Evolutionary conservation across 208 protist genomes (phyloP), one percentile per base, ranked within the genome.

Genomic region (Trypanosoma scelopori): DNA sequence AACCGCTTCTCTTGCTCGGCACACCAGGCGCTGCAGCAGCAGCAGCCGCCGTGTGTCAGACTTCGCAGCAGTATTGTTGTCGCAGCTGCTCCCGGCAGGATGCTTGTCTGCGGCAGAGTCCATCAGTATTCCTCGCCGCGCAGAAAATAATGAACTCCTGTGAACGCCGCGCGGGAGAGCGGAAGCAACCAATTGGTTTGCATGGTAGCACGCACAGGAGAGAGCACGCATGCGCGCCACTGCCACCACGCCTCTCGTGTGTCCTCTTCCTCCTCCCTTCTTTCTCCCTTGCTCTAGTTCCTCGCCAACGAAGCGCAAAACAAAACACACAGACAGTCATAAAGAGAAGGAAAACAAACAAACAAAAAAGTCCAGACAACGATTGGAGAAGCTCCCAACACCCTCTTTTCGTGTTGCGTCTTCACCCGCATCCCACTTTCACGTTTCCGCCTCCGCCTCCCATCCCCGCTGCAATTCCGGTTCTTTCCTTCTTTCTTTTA

Each of bases 1-100:
- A 32, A 73, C 49, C 15, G 51, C 27, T n/a, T 66, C 67, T 32
- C 55, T 66, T 48, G 59, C 67, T 28, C 67, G 58, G 49, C 59
- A 62, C 9, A 55, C 22, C 30, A 73, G 53, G 18, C 43, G 39
- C 15, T 46, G 59, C 46, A 73, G 59, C 7, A 65, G 59, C 46
- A 73, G 59, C 7, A 65, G 35, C 13, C 32, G 59, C 18, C 30
- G 1, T 12, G n/a, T 55, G 16, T 71, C 49, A 11, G 15, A 3
- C 18, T 39, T 22, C 42, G 2, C 20, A 32, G 28, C 11, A 1
- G 20, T 12, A 39, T 2, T 30, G 59, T 6, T 28, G 16, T 18
- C 35, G 11, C 30, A 35, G 32, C n/a, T 27, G 35, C 37, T 27
- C 18, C 7, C 13, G 1, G 18, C 18, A 13, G 6, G 43, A 13